A percentile compares a stretch with the other conserved stretches of the same genome.
phyloP scores from a whole-genome alignment of 306 rosid genomes.

The Ormosia emarginata region DNA sequence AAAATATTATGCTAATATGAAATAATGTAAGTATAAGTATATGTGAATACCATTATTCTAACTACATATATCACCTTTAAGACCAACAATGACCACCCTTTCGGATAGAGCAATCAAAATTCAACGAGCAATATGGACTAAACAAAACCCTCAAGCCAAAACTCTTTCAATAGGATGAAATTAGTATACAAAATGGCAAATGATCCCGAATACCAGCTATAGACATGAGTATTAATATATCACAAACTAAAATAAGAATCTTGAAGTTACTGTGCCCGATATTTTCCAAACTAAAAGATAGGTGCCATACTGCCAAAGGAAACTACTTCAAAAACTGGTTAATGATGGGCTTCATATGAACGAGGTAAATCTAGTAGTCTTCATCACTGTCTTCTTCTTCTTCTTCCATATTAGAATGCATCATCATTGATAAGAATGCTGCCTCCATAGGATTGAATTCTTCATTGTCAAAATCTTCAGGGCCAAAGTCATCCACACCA shows the following conservation, averaged over 20 bases:
- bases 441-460: constrained; percentile 30
- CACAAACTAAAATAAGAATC: constrained; percentile 11
- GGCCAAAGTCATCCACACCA: constrained; percentile 25
- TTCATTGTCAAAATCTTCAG: constrained; percentile 24
- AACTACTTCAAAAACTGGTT: constrained; percentile 4
- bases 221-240: not conserved
- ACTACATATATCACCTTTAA: no score
- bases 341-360: not conserved
- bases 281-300: constrained; percentile 1
- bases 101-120: not conserved
- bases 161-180: not conserved
- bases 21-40: no score
- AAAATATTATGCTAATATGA: no score
- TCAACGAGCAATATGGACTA: not conserved
- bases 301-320: not conserved
- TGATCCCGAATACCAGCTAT: not conserved
- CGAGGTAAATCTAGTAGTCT: constrained; percentile 11
- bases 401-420: constrained; percentile 35
- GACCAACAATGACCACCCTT: not conserved
- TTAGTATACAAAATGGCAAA: constrained; percentile 19
- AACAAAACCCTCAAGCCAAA: constrained; percentile 12
- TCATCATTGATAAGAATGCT: constrained; percentile 32
- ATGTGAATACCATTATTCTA: no score
- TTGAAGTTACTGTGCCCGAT: not conserved
- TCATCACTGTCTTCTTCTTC: constrained; percentile 9